Evolutionary conservation across 768 basidiomycete species (phyloP), one percentile per base, ranked within the genome.

Genomic region (Punctularia strigosozonata): DNA sequence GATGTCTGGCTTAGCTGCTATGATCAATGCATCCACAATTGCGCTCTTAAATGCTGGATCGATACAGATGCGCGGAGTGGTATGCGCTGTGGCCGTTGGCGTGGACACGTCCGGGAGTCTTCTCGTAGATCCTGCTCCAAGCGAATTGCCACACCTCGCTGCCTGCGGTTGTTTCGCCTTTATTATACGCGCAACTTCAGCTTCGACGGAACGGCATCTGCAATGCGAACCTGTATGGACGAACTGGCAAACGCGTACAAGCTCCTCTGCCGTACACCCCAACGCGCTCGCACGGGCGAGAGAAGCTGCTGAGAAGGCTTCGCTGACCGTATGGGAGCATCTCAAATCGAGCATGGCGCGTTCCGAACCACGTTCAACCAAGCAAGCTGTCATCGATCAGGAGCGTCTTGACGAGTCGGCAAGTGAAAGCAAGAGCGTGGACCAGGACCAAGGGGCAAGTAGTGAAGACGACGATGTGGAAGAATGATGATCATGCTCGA

Each of bases 141-240:
- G 61, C 4, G 69, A 78, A 36, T 50, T 54, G 2, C 37, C 48
- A 0, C 37, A 40, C 0, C 48, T 72, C 0, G 57, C 50, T 2
- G 71, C 62, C 5, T 58, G 64, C 4, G 83, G 83, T 1, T 77
- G 77, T 46, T 86, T 87, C 47, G 83, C 79, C 1, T 88, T 84
- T 55, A 47, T 80, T 39, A 66, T 68, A 15, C 10, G 28, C 28
- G 28, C 28, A 10, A 15, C n/a, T 6, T 19, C 24, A 23, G 37
- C 19, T 13, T 6, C 17, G 6, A 23, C 17, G 7, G 33, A 67
- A 69, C 49, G 56, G 62, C 3, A 56, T 58, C 39, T 49, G 52
- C 6, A 44, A 41, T 2, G 49, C 43, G 53, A 58, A 24, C 65
- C 66, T 36, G 68, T 79, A 6, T 80, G 77, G 77, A 67, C 71